phyloP scores from a whole-genome alignment of 495 filamentous ascomycete genomes.

The Hyaloscypha finlandica region DNA sequence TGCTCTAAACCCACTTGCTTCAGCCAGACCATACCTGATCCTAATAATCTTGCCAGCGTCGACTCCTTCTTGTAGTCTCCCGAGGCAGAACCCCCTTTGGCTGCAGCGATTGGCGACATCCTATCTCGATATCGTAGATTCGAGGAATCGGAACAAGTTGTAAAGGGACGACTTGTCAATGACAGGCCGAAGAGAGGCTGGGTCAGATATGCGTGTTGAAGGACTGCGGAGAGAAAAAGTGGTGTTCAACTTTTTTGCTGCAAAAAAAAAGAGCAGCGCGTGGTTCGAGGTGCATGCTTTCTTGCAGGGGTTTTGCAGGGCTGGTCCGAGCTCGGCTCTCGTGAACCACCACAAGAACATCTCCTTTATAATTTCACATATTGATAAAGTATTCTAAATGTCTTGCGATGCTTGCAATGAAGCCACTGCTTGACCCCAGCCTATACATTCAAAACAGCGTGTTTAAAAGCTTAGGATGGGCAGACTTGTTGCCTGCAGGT shows the following conservation, averaged over 20 bases:
- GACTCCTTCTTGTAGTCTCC: conserved; percentile 85
- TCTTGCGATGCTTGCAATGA: not conserved
- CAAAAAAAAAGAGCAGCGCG: not conserved
- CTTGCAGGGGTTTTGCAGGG: not conserved
- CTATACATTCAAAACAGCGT: not conserved
- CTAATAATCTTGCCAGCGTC: conserved; percentile 79
- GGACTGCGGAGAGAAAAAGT: not conserved
- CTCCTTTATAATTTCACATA: not conserved
- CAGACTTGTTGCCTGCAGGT: not conserved
- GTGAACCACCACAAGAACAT: not conserved
- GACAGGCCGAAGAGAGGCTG: not conserved
- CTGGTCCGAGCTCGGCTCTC: not conserved
- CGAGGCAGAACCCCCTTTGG: conserved; percentile 33
- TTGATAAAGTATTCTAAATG: not conserved
- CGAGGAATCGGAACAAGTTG: not conserved
- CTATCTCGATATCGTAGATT: not conserved
- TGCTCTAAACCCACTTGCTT: not conserved
- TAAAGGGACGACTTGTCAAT: not conserved
- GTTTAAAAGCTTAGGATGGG: not conserved
- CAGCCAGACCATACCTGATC: conserved; percentile 69
- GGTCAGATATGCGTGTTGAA: not conserved
- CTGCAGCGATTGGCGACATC: conserved; percentile 31
- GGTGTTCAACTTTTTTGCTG: not conserved
- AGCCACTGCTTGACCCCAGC: not conserved
- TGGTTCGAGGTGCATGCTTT: not conserved